Conservation (phyloP, 1,139 yeast genomes). For the Yamadazyma dushanensis region DNA sequence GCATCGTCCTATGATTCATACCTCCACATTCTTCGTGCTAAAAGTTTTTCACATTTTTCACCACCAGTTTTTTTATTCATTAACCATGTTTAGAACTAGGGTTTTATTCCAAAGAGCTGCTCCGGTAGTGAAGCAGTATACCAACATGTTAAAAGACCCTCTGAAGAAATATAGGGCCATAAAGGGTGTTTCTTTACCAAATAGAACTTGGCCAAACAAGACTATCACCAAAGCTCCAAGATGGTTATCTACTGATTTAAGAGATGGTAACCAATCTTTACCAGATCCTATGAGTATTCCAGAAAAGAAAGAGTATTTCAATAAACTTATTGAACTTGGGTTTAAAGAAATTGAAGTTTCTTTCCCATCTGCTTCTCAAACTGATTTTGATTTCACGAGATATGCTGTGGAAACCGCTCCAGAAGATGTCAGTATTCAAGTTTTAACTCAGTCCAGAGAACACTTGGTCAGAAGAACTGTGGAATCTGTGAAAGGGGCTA, state of each 20-base stretch:
- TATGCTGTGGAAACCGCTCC: conserved; percentile 93
- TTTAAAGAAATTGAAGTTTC: conserved; percentile 97
- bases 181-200: conserved; percentile 63
- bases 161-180: conserved; percentile 73
- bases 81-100: conserved; percentile 25
- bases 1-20: background rate
- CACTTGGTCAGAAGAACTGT: conserved; percentile 87
- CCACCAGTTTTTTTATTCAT: background rate
- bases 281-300: conserved; percentile 96
- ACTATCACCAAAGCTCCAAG: conserved; percentile 81
- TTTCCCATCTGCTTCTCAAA: conserved; percentile 94
- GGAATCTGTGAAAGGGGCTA: conserved; percentile 86
- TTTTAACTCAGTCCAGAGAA: conserved; percentile 88
- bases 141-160: conserved; percentile 61
- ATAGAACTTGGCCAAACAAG: conserved; percentile 86
- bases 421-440: conserved; percentile 89
- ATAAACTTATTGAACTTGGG: conserved; percentile 83
- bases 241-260: conserved; percentile 93
- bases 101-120: conserved; percentile 29
- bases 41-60: conserved; percentile 2
- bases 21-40: conserved; percentile 3
- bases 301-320: conserved; percentile 86
- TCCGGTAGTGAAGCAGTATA: conserved; percentile 17
- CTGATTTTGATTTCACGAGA: conserved; percentile 93
- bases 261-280: conserved; percentile 96